Evolutionary conservation across 2,329 filamentous ascomycete species (phyloP).

Genomic region (Davidsoniella eucalypti): DNA sequence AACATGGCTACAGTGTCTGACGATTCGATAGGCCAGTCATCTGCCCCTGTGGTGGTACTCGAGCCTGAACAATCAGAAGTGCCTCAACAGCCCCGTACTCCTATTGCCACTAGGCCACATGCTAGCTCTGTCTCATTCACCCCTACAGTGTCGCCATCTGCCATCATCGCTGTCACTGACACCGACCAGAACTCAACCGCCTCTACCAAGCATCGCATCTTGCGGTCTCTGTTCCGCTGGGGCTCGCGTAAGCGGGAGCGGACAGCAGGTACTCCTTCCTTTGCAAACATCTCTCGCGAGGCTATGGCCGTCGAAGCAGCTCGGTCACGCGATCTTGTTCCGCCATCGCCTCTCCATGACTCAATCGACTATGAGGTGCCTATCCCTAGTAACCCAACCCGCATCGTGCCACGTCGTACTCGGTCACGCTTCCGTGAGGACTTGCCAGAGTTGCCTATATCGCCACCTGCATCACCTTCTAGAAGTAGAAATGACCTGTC

Average conservation of each 20-base stretch:
- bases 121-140: constrained; percentile 13
- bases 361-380: constrained; percentile 17
- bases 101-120: constrained; percentile 2
- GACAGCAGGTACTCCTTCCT: constrained; percentile 11
- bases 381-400: constrained; percentile 21
- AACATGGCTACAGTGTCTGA: no score
- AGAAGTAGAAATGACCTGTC: constrained; percentile 11
- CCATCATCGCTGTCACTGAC: constrained; percentile 3
- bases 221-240: constrained; percentile 13
- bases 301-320: constrained; percentile 21
- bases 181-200: constrained; percentile 4
- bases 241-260: constrained; percentile 17
- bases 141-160: constrained; percentile 10
- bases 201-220: constrained; percentile 5
- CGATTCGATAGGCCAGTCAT: no score
- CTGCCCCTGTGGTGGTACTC: no score
- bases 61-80: background rate
- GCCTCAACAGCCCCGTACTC: background rate
- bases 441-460: constrained; percentile 68
- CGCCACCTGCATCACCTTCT: constrained; percentile 56
- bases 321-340: constrained; percentile 28
- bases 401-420: constrained; percentile 52
- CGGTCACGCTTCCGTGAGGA: constrained; percentile 88
- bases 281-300: constrained; percentile 19
- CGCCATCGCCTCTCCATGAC: constrained; percentile 12